These are phyloP conservation scores for Blastosporella zonata DNA, from an alignment of 1,284 basidiomycete species.

Conservation along the genomic window DNA sequence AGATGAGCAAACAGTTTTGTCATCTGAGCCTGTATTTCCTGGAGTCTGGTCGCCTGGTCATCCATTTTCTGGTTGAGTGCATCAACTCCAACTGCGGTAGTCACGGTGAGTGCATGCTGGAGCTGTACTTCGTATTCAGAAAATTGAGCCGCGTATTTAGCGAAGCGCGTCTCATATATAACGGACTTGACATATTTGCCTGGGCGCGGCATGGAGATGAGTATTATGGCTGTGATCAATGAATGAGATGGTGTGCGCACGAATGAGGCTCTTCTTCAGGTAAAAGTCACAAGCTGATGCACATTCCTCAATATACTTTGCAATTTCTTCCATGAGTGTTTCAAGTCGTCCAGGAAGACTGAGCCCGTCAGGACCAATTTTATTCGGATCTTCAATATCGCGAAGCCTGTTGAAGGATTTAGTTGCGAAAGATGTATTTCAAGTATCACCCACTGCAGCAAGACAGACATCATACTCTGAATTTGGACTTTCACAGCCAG, in stretches of 20 bases:
- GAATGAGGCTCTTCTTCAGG: slow-evolving; percentile 1
- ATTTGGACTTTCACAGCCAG: background rate
- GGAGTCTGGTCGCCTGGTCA: background rate
- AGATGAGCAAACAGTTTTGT: background rate
- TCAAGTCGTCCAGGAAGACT: slow-evolving; percentile 1
- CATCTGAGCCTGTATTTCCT: background rate
- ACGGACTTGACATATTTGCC: background rate
- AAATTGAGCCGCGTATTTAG: background rate
- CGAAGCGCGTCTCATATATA: background rate
- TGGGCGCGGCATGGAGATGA: no score
- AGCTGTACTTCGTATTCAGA: background rate
- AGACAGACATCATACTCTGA: background rate
- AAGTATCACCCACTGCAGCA: background rate
- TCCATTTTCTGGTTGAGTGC: background rate
- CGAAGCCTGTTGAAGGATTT: background rate
- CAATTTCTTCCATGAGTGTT: background rate
- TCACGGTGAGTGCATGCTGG: background rate
- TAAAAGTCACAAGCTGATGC: slow-evolving; percentile 5
- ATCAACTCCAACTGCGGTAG: background rate
- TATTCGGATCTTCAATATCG: background rate
- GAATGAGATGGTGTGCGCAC: background rate
- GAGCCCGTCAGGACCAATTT: background rate
- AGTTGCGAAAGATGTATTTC: background rate
- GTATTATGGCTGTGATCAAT: no score
- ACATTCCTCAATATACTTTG: background rate